Evolutionary conservation across 495 filamentous ascomycete genomes (phyloP).

Genomic region (Penicillium soppii): DNA sequence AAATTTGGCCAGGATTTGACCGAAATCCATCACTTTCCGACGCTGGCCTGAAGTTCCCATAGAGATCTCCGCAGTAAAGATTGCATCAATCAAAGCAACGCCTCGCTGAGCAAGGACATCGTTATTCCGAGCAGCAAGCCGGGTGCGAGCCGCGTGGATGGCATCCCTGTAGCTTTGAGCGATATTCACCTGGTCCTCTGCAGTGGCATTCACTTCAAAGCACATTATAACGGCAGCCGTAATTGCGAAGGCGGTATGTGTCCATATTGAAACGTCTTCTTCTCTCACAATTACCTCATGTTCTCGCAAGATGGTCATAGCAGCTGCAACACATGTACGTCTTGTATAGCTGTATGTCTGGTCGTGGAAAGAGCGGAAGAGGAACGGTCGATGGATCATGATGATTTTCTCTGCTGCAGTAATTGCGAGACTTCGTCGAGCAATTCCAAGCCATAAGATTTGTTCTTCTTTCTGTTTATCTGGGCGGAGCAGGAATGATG

Average conservation of each 20-base stretch:
- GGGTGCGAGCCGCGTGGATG: slow-evolving; percentile 23
- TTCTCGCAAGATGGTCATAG: slow-evolving; percentile 47
- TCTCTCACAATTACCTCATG: slow-evolving; percentile 32
- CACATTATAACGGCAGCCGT: slow-evolving; percentile 33
- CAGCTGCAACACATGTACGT: slow-evolving; percentile 43
- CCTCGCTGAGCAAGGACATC: slow-evolving; percentile 31
- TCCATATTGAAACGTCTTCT: slow-evolving; percentile 32
- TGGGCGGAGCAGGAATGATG: slow-evolving; percentile 27
- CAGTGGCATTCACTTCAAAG: slow-evolving; percentile 26
- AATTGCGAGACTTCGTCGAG: slow-evolving; percentile 41
- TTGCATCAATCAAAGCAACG: slow-evolving; percentile 32
- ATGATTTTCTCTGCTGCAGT: slow-evolving; percentile 52
- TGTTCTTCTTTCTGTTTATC: slow-evolving; percentile 30
- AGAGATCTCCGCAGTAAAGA: slow-evolving; percentile 22
- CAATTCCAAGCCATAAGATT: slow-evolving; percentile 38
- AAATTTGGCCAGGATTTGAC: slow-evolving; percentile 26
- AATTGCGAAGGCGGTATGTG: slow-evolving; percentile 32
- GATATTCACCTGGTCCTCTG: slow-evolving; percentile 12
- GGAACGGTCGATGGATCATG: slow-evolving; percentile 50
- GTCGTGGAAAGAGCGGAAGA: slow-evolving; percentile 42
- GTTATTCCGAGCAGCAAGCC: slow-evolving; percentile 18
- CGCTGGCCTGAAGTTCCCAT: not conserved
- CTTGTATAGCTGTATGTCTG: slow-evolving; percentile 40
- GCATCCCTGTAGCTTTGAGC: slow-evolving; percentile 23
- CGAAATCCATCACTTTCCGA: slow-evolving; percentile 21